phyloP scores from a whole-genome alignment of 805 yeast species.

The Ogataea paradorogensis region DNA sequence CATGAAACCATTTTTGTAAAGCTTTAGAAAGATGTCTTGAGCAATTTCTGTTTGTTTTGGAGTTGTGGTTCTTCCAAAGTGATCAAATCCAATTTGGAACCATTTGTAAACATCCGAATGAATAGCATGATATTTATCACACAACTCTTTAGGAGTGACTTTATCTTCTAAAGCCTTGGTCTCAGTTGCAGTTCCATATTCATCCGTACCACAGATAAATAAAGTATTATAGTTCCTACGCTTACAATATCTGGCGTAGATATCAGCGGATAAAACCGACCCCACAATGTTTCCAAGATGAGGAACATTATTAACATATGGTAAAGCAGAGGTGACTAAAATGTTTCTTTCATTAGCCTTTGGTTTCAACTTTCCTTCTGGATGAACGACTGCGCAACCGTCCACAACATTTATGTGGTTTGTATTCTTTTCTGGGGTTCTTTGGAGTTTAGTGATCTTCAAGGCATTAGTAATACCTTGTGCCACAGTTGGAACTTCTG shows the following conservation, averaged over 20 bases:
- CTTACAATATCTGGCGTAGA: slow-evolving; percentile 85
- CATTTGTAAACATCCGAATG: slow-evolving; percentile 92
- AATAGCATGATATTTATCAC: slow-evolving; percentile 84
- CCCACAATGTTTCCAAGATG: slow-evolving; percentile 98
- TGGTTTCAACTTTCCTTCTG: slow-evolving; percentile 54
- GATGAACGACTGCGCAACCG: slow-evolving; percentile 16
- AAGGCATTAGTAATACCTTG: slow-evolving; percentile 47
- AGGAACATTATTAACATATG: slow-evolving; percentile 97
- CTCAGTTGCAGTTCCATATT: slow-evolving; percentile 99
- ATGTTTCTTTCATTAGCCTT: slow-evolving; percentile 72
- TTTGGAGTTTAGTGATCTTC: slow-evolving; percentile 42
- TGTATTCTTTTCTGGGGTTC: slow-evolving; percentile 41
- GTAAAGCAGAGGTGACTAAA: slow-evolving; percentile 91
- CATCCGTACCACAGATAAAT: slow-evolving; percentile 95
- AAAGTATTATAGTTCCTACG: slow-evolving; percentile 84
- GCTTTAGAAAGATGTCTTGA: slow-evolving; percentile 81
- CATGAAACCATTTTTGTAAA: slow-evolving; percentile 71
- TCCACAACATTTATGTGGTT: slow-evolving; percentile 30
- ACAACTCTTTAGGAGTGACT: slow-evolving; percentile 81
- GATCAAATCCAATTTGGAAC: slow-evolving; percentile 93
- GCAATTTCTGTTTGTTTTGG: slow-evolving; percentile 89
- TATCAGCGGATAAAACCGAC: slow-evolving; percentile 91
- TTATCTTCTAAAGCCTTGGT: slow-evolving; percentile 96
- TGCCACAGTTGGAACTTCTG: slow-evolving; percentile 37
- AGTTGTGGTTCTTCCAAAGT: slow-evolving; percentile 96